Evolutionary conservation across 192 early-diverging fungal genomes (phyloP).

Genomic region (Funneliformis mosseae): DNA sequence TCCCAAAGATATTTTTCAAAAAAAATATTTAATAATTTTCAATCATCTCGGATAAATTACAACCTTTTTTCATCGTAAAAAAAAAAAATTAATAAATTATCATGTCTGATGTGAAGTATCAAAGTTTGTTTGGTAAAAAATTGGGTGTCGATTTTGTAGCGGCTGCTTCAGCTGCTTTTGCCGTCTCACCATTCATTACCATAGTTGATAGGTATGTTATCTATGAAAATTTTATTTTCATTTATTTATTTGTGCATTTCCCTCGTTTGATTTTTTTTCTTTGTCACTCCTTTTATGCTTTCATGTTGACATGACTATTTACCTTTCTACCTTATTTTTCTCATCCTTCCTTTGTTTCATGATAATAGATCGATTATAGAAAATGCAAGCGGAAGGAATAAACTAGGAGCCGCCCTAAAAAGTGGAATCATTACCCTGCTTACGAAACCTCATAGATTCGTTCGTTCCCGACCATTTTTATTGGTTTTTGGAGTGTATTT

Average conservation of each 20-base stretch:
- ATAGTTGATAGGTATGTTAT: conserved; percentile 48
- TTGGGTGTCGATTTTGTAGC: conserved; percentile 40
- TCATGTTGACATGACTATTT: not conserved
- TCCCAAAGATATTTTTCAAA: too few species aligned
- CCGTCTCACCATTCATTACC: conserved; percentile 49
- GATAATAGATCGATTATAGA: conserved; percentile 49
- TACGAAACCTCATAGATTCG: conserved; percentile 39
- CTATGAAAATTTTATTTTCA: not conserved
- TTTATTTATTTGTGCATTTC: not conserved
- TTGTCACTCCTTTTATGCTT: not conserved
- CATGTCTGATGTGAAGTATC: not conserved
- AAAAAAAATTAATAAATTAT: not conserved
- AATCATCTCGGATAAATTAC: too few species aligned
- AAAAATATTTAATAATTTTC: too few species aligned
- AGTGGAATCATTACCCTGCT: conserved; percentile 37
- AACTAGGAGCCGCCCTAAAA: conserved; percentile 37
- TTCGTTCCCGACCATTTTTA: conserved; percentile 36
- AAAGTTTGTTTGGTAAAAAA: not conserved
- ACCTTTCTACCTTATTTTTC: not conserved
- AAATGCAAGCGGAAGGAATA: conserved; percentile 46
- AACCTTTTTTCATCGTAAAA: too few species aligned
- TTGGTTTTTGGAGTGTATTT: conserved; percentile 42
- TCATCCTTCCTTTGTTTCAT: not conserved
- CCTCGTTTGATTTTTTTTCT: not conserved
- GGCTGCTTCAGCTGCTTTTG: conserved; percentile 40